Evolutionary conservation across 2,329 filamentous ascomycete species (phyloP).

Genomic region (Samsoniella hepiali): DNA sequence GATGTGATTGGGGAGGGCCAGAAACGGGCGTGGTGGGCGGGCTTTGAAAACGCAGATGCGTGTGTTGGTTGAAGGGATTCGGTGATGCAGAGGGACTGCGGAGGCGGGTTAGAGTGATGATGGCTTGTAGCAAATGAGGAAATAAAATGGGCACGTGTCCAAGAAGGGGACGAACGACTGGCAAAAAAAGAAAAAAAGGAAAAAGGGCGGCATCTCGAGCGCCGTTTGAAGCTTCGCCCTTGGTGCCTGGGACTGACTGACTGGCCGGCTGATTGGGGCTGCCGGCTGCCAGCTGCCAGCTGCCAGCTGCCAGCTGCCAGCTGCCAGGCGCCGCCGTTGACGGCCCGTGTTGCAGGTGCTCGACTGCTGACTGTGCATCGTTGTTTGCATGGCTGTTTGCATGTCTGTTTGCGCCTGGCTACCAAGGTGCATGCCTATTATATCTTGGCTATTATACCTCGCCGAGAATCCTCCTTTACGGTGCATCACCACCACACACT

Average conservation of each 20-base stretch:
- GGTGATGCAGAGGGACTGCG: background rate
- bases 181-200: background rate
- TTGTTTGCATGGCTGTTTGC: background rate
- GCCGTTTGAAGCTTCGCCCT: background rate
- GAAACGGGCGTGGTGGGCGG: background rate
- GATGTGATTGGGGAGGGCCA: constrained; percentile 15
- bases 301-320: background rate
- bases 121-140: background rate
- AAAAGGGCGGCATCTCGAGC: background rate
- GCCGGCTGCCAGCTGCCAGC: background rate
- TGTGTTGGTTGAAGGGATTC: constrained; percentile 12
- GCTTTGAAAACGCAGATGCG: background rate
- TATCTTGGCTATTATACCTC: too few species aligned
- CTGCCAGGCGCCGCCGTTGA: background rate
- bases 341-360: background rate
- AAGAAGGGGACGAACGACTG: background rate
- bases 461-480: background rate
- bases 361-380: background rate
- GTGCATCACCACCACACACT: background rate
- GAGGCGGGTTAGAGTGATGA: background rate
- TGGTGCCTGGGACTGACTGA: background rate
- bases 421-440: too few species aligned
- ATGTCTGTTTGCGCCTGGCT: background rate
- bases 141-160: background rate
- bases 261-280: background rate